Evolutionary conservation across 257 asterid species (phyloP), one percentile per base, ranked within the genome.

Genomic region (Solanum clarkiae): DNA sequence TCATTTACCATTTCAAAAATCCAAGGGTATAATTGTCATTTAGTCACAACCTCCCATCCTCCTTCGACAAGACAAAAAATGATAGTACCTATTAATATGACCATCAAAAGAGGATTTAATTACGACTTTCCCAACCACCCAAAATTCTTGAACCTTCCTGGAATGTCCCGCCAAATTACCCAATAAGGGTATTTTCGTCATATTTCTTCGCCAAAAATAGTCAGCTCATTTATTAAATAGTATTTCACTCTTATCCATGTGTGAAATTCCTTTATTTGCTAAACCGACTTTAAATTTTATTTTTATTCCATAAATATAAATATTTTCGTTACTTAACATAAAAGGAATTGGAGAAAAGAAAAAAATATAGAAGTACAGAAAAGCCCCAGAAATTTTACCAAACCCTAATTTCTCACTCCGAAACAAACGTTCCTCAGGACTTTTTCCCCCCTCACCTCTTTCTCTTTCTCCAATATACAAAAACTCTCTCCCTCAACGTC

Each of bases 291-390:
- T 24, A 51, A 42, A 83, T 51, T 17, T 12, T 36, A 17, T 57
- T 32, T 40, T 68, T 32, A n/a, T n/a, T 36, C 42, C 42, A 36
- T 36, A 36, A 36, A 36, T 36, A 36, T 36, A 36, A 36, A 36
- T 36, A 36, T 4, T 36, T 59, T 59, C 10, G 8, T 59, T 2
- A 4, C 66, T n/a, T n/a, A 10, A 59, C 10, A 59, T 59, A 82
- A 82, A 22, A 2, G 69, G 16, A 69, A 29, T 66, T 49, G 88
- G 59, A 63, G 36, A 44, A 80, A 60, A 60, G 7, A 74, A 84
- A 71, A 59, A 26, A 29, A 68, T 82, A 84, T 85, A 90, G 83
- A 92, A 91, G 89, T 91, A 91, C 93, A 82, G 84, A 91, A 88
- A 89, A 84, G 85, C 91, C 91, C 92, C 87, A 55, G 72, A 81